A percentile compares a stretch with the other conserved stretches of the same genome.
phyloP scores from a whole-genome alignment of 306 rosid species.

The Vachellia pachyceras region DNA sequence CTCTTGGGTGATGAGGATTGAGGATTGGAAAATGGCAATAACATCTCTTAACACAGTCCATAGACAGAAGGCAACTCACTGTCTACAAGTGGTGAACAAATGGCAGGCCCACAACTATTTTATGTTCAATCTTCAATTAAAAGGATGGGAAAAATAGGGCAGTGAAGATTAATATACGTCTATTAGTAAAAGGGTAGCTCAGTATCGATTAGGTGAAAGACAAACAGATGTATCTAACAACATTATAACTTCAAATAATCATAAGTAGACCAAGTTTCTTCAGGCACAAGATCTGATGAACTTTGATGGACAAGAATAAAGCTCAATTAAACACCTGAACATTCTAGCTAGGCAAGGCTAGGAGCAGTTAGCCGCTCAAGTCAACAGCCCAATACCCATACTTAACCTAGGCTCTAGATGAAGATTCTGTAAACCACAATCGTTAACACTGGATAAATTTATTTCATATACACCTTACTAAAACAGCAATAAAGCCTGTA shows the following conservation, averaged over 20 bases:
- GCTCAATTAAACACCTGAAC: constrained; percentile 22
- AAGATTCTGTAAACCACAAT: background rate
- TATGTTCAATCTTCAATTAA: background rate
- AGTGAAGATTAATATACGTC: background rate
- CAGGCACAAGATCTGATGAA: constrained; percentile 3
- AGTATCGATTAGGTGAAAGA: constrained; percentile 8
- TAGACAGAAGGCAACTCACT: constrained; percentile 16
- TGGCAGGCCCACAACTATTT: background rate
- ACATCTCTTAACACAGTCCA: constrained; percentile 17
- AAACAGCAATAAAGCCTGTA: constrained; percentile 35
- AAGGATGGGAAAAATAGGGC: background rate
- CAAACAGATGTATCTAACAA: constrained; percentile 26
- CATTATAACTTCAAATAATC: constrained; percentile 17
- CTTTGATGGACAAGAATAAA: constrained; percentile 11
- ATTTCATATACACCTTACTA: constrained; percentile 18
- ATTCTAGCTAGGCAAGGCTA: constrained; percentile 17
- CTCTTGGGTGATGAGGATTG: constrained; percentile 4
- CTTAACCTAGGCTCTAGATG: constrained; percentile 21
- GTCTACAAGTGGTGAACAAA: background rate
- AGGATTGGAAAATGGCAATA: constrained; percentile 25
- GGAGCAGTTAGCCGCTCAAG: constrained; percentile 4
- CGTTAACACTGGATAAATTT: background rate
- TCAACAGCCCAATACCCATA: constrained; percentile 22
- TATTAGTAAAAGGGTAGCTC: constrained; percentile 10
- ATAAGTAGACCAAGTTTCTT: constrained; percentile 9